Base-by-base conservation (phyloP, 805 yeast species). In the Sugiyamaella lignohabitans region DNA sequence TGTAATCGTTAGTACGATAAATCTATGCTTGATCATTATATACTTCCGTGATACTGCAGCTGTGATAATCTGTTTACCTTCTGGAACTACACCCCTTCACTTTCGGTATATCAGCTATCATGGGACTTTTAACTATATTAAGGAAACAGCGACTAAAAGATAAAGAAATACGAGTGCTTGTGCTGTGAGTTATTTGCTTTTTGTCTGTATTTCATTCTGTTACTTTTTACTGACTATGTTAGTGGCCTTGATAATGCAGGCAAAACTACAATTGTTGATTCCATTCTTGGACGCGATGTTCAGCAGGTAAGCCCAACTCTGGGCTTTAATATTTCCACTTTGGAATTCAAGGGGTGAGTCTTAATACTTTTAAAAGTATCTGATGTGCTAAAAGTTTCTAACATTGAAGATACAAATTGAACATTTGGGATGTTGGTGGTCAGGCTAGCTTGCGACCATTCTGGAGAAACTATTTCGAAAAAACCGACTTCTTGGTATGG, bases 391-490 rank as follows among this genome's bases (percentile, higher is more conserved):
- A 14, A 14, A 22, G 21, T 16, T n/a, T 43, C 19, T 22, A 20
- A 19, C 47, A 27, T 11, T 45, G 24, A n/a, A 53, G 55, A 10
- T 59, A 54, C 46, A 62, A 59, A 24, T 50, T 70, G 40, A 68
- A 68, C 34, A 55, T 70, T 17, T 70, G 73, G 98, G 96, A 87
- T 59, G 80, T 89, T 10, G 98, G 98, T 3, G 98, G 98, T 1
- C 98, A 89, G 63, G 67, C 74, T 39, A 75, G 91, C 1, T 69
- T 89, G 37, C 68, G 98, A 40, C 80, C 89, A 16, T 88, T 88
- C 71, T 89, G 98, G 98, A 80, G 85, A 57, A 91, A 89, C 65
- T 89, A 91, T 63, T 89, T 84, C 59, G 96, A 88, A 53, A 79
- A 78, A 56, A 79, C 84, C 0, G 89, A 89, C 56, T 77, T 79